Percentiles rank a stretch among this genome's conserved stretches.
Evolutionary conservation across 495 filamentous ascomycete genomes (phyloP).

Genomic region (Talaromyces trachyspermus): DNA sequence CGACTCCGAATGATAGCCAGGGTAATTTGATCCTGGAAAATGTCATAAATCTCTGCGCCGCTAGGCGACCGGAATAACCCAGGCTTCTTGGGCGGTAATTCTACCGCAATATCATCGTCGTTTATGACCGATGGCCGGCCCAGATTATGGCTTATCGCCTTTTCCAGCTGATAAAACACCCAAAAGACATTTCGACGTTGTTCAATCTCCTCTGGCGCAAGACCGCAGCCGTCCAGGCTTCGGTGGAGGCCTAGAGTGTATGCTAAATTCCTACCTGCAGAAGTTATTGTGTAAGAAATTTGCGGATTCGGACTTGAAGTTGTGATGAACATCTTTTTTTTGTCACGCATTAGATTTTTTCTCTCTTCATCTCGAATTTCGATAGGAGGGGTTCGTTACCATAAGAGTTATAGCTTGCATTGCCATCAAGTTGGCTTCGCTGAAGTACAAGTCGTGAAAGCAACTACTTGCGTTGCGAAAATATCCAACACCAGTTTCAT

Average conservation of each 20-base stretch:
- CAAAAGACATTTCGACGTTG: constrained; percentile 6
- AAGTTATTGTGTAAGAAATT: not conserved
- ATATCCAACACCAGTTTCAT: constrained; percentile 3
- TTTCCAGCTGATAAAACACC: constrained; percentile 5
- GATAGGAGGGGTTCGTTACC: not conserved
- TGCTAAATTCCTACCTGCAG: constrained; percentile 1
- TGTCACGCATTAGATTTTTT: not conserved
- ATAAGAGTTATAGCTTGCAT: constrained; percentile 7
- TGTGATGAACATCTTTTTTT: constrained; percentile 6
- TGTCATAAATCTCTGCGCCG: constrained; percentile 2
- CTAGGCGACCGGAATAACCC: not conserved
- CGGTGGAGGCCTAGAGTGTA: constrained; percentile 5
- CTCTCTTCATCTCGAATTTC: not conserved
- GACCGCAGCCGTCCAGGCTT: not conserved
- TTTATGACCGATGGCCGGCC: constrained; percentile 5
- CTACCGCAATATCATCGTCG: constrained; percentile 6
- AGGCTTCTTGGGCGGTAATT: constrained; percentile 4
- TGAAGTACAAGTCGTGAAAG: constrained; percentile 4
- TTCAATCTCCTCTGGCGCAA: constrained; percentile 3
- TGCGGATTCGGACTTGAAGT: constrained; percentile 6
- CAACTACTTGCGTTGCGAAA: constrained; percentile 6
- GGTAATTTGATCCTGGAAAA: constrained; percentile 6
- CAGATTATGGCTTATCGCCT: constrained; percentile 3
- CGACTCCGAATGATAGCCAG: constrained; percentile 3
- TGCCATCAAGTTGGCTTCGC: constrained; percentile 3